Percentiles rank a stretch among this genome's conserved stretches.
phyloP scores from a whole-genome alignment of 2,329 filamentous ascomycete genomes.

The Arthrobotrys sinensis region DNA sequence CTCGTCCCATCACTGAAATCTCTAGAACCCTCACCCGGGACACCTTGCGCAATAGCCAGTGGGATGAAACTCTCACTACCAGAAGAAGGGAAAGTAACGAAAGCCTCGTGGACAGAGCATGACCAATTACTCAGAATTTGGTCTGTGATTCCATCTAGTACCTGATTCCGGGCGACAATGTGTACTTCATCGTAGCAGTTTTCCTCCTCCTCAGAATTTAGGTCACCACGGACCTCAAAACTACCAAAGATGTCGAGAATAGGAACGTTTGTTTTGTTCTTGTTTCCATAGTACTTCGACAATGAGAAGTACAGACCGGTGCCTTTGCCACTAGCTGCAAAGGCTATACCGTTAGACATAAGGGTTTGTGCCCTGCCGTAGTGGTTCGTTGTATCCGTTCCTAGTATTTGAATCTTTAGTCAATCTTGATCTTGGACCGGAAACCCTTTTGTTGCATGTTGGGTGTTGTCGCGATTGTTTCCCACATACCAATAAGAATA shows the following conservation, averaged over 20 bases:
- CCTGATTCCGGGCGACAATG: slow-evolving; percentile 67
- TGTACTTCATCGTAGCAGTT: slow-evolving; percentile 68
- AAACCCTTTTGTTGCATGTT: background rate
- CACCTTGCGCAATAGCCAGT: slow-evolving; percentile 68
- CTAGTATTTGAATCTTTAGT: slow-evolving; percentile 1
- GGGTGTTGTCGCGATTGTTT: background rate
- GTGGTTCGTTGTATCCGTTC: slow-evolving; percentile 61
- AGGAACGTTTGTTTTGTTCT: slow-evolving; percentile 63
- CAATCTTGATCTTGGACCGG: slow-evolving; percentile 64
- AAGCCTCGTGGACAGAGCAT: slow-evolving; percentile 69
- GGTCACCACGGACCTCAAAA: slow-evolving; percentile 68
- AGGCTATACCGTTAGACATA: slow-evolving; percentile 68
- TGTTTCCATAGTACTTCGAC: slow-evolving; percentile 68
- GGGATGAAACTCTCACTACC: slow-evolving; percentile 66
- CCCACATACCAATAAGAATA: slow-evolving; percentile 67
- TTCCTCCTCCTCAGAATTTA: slow-evolving; percentile 62
- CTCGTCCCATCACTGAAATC: slow-evolving; percentile 67
- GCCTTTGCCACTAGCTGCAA: slow-evolving; percentile 65
- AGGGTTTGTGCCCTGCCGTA: slow-evolving; percentile 66
- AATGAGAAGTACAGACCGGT: slow-evolving; percentile 69
- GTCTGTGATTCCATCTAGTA: slow-evolving; percentile 67
- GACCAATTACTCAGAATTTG: slow-evolving; percentile 68
- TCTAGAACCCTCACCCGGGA: slow-evolving; percentile 66
- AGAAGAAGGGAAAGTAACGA: slow-evolving; percentile 67
- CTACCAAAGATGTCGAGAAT: slow-evolving; percentile 67